Evolutionary conservation across 1,139 yeast species (phyloP).

Genomic region (Candida sp.): DNA sequence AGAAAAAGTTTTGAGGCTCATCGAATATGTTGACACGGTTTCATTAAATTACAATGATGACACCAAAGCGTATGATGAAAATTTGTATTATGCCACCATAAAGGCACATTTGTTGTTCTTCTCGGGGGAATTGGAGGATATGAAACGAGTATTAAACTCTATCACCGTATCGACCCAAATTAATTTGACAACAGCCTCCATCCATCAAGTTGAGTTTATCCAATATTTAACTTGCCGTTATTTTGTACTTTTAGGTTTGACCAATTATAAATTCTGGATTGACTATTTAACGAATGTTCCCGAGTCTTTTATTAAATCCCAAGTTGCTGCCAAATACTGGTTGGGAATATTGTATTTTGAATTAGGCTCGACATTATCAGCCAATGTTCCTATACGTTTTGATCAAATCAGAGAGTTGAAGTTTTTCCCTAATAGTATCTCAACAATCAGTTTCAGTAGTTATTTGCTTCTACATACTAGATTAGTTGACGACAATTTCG

Average conservation of each 20-base stretch:
- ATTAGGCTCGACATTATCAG: slow-evolving; percentile 20
- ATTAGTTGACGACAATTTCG: slow-evolving; percentile 21
- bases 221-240: slow-evolving; percentile 36
- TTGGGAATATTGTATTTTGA: slow-evolving; percentile 27
- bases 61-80: slow-evolving; percentile 25
- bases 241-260: slow-evolving; percentile 31
- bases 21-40: slow-evolving; percentile 25
- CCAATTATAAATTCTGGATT: slow-evolving; percentile 24
- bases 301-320: slow-evolving; percentile 29
- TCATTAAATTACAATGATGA: slow-evolving; percentile 24
- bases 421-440: slow-evolving; percentile 22
- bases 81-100: slow-evolving; percentile 30
- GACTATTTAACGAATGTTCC: slow-evolving; percentile 25
- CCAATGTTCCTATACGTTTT: slow-evolving; percentile 13
- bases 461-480: slow-evolving; percentile 24
- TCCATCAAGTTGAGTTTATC: slow-evolving; percentile 21
- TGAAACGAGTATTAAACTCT: slow-evolving; percentile 16
- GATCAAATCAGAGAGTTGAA: slow-evolving; percentile 18
- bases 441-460: slow-evolving; percentile 27
- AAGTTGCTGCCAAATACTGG: slow-evolving; percentile 40
- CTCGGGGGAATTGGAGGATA: slow-evolving; percentile 21
- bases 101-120: slow-evolving; percentile 36
- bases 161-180: slow-evolving; percentile 12
- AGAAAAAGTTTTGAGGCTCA: slow-evolving; percentile 27
- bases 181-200: slow-evolving; percentile 10